These are phyloP conservation scores for Tolypocladium sp. DNA, from an alignment of 2,329 filamentous ascomycete species.

Conservation along the genomic window DNA sequence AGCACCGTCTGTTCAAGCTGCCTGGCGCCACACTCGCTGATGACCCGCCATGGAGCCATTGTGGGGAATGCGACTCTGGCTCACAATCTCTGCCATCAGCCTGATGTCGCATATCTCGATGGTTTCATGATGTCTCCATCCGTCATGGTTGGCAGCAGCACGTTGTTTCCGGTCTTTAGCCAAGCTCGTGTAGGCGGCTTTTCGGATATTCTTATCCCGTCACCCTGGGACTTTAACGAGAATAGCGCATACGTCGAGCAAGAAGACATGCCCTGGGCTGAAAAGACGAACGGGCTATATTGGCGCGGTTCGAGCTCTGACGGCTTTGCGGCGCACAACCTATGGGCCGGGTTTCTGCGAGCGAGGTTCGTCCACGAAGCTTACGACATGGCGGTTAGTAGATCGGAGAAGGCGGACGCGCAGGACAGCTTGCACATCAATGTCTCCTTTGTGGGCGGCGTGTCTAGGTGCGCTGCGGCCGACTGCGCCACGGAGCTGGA, in stretches of 20 bases:
- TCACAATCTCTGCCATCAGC: conserved; percentile 41
- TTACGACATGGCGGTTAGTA: conserved; percentile 27
- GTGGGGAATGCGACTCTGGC: conserved; percentile 47
- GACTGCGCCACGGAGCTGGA: conserved; percentile 26
- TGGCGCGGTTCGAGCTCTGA: conserved; percentile 52
- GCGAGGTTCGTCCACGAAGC: conserved; percentile 54
- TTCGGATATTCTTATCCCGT: conserved; percentile 41
- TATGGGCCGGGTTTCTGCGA: conserved; percentile 57
- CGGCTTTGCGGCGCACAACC: conserved; percentile 25
- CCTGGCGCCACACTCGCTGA: conserved; percentile 23
- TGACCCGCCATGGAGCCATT: conserved; percentile 23
- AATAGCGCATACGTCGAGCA: conserved; percentile 42
- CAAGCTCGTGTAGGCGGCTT: conserved; percentile 46
- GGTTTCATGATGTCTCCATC: conserved; percentile 42
- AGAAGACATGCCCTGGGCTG: conserved; percentile 35
- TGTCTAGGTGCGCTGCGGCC: conserved; percentile 31
- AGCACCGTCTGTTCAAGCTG: conserved; percentile 23
- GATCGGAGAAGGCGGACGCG: conserved; percentile 10
- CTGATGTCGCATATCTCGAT: conserved; percentile 38
- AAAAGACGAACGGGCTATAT: conserved; percentile 39
- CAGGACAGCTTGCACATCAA: conserved; percentile 18
- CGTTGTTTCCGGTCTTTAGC: conserved; percentile 45
- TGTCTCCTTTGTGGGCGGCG: conserved; percentile 31
- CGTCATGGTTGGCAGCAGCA: conserved; percentile 39
- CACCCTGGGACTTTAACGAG: conserved; percentile 48